Evolutionary conservation across 2,329 filamentous ascomycete species (phyloP).

Genomic region (Teratosphaeria zuluensis): DNA sequence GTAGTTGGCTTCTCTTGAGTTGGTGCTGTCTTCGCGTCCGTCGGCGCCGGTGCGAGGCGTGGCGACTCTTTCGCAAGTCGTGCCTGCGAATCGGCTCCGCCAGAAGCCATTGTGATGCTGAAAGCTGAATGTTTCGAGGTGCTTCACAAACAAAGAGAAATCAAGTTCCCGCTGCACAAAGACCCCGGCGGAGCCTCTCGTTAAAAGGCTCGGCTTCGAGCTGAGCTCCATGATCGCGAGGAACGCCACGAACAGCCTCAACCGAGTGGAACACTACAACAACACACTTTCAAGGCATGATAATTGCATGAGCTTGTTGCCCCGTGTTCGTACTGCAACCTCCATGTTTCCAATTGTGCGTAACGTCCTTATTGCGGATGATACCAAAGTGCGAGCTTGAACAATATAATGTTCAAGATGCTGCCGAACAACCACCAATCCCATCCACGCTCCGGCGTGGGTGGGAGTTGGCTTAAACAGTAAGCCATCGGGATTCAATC

Average conservation of each 20-base stretch:
- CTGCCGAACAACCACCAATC: not conserved
- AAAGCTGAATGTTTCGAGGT: not conserved
- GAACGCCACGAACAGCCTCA: not conserved
- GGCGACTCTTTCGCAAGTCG: not conserved
- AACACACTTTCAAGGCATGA: not conserved
- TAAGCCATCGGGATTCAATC: not conserved
- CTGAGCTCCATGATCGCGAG: not conserved
- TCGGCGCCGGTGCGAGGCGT: not conserved
- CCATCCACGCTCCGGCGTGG: not conserved
- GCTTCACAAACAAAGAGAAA: not conserved
- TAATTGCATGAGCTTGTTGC: not conserved
- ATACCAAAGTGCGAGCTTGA: not conserved
- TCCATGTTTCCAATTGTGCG: not conserved
- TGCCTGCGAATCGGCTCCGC: not conserved
- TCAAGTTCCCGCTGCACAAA: not conserved
- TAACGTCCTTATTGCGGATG: not conserved
- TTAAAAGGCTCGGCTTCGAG: not conserved
- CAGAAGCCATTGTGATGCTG: not conserved
- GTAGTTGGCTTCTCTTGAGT: not conserved
- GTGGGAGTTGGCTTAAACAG: not conserved
- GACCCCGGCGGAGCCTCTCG: not conserved
- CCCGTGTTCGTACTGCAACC: not conserved
- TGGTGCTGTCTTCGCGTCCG: not conserved
- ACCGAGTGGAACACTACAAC: not conserved
- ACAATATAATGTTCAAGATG: not conserved